Evolutionary conservation across 1,284 basidiomycete species (phyloP), one percentile per base, ranked within the genome.

Genomic region (Tilletia setariae): DNA sequence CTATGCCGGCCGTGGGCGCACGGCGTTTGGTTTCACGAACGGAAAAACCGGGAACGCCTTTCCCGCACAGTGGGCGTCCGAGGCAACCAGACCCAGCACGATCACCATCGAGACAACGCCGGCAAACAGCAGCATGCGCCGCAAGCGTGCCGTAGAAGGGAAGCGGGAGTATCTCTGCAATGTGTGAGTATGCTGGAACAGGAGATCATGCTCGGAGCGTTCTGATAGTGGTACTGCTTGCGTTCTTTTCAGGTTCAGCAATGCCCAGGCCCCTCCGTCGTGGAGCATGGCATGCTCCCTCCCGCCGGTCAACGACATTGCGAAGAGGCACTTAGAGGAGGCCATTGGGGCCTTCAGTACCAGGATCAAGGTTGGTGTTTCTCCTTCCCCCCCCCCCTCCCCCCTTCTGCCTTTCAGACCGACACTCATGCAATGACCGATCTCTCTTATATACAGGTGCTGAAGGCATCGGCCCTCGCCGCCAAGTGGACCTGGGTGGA

Each of bases 401-500:
- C n/a, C n/a, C n/a, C n/a, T n/a, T n/a, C n/a, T n/a, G n/a, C n/a
- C n/a, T n/a, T n/a, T n/a, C n/a, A n/a, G n/a, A n/a, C n/a, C n/a
- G n/a, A n/a, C n/a, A n/a, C n/a, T n/a, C n/a, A n/a, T n/a, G n/a
- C n/a, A n/a, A n/a, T n/a, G n/a, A n/a, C n/a, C n/a, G n/a, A n/a
- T n/a, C n/a, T n/a, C n/a, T n/a, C n/a, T n/a, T n/a, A n/a, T n/a
- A n/a, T 49, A 49, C 47, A 49, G 47, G 47, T 25, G 16, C 51
- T 53, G 13, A 25, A 28, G 21, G 51, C 51, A 23, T 19, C 51
- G 16, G 11, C 28, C 21, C 23, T 53, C 11, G 21, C n/a, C 21
- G 21, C 47, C 21, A 53, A 53, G 21, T 53, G 51, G 51, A 49
- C n/a, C 51, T 25, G 51, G 51, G 51, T 28, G 13, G 51, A 53